phyloP scores from a whole-genome alignment of 495 filamentous ascomycete genomes.

The Tuber indicum region DNA sequence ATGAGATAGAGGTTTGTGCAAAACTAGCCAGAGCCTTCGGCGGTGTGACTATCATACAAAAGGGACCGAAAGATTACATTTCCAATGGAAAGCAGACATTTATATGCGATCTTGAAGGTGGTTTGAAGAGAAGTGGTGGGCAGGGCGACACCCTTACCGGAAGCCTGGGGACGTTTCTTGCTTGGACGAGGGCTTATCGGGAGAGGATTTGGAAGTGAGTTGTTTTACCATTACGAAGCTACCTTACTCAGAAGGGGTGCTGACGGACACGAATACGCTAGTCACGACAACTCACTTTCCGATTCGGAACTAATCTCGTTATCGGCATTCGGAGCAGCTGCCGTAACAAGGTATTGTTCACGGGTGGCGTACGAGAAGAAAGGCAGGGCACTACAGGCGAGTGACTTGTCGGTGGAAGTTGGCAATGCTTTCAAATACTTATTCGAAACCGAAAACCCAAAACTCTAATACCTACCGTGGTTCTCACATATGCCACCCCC shows the following conservation, averaged over 20 bases:
- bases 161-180: slow-evolving; percentile 76
- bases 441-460: slow-evolving; percentile 49
- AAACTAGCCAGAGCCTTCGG: slow-evolving; percentile 69
- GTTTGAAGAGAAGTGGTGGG: slow-evolving; percentile 82
- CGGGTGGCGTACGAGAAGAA: slow-evolving; percentile 78
- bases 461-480: slow-evolving; percentile 14
- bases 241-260: background rate
- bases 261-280: slow-evolving; percentile 10
- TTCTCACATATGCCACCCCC: background rate
- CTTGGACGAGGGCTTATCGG: slow-evolving; percentile 78
- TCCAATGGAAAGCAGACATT: slow-evolving; percentile 71
- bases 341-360: slow-evolving; percentile 80
- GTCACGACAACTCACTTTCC: slow-evolving; percentile 52
- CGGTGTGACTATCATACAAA: slow-evolving; percentile 85
- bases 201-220: slow-evolving; percentile 70
- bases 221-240: background rate
- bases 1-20: slow-evolving; percentile 57
- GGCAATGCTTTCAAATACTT: slow-evolving; percentile 71
- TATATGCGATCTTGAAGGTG: slow-evolving; percentile 67
- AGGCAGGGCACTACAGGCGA: slow-evolving; percentile 85
- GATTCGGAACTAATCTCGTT: slow-evolving; percentile 64
- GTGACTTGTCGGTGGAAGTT: slow-evolving; percentile 88
- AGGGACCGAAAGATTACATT: slow-evolving; percentile 78
- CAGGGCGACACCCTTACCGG: slow-evolving; percentile 96
- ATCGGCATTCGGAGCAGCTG: slow-evolving; percentile 77